Evolutionary conservation across 345 rosid genomes (phyloP).

Genomic region (Aquilaria sinensis): DNA sequence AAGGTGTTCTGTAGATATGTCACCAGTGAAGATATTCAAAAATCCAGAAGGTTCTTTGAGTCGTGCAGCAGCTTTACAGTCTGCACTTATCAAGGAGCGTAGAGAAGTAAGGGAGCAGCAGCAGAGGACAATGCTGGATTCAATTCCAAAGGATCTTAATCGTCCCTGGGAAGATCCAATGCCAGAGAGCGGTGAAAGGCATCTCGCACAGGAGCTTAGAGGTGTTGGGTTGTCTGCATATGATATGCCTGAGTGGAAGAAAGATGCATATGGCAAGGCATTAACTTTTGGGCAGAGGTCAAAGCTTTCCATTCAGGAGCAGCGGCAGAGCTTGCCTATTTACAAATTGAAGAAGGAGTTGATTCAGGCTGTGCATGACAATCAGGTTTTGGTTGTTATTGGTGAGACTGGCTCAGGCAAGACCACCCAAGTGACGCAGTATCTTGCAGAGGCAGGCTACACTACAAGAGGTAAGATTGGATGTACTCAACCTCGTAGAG

Average conservation of each 20-base stretch:
- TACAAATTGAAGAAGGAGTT: constrained; percentile 82
- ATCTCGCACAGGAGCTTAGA: constrained; percentile 89
- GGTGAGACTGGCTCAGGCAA: constrained; percentile 84
- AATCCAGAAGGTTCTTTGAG: constrained; percentile 92
- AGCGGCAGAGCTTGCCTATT: constrained; percentile 86
- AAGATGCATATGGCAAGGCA: constrained; percentile 78
- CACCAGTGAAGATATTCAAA: constrained; percentile 89
- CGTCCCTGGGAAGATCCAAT: constrained; percentile 97
- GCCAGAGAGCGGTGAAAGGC: constrained; percentile 90
- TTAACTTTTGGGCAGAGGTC: constrained; percentile 76
- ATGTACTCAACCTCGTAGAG: constrained; percentile 76
- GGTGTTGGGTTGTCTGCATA: constrained; percentile 89
- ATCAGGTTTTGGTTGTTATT: constrained; percentile 64
- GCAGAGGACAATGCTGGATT: constrained; percentile 89
- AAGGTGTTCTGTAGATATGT: constrained; percentile 64
- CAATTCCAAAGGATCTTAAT: constrained; percentile 94
- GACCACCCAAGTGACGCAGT: constrained; percentile 73
- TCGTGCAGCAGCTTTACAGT: constrained; percentile 91
- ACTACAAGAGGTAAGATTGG: constrained; percentile 67
- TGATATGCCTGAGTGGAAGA: constrained; percentile 95
- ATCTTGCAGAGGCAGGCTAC: constrained; percentile 75
- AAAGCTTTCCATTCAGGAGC: constrained; percentile 86
- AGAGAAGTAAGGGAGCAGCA: constrained; percentile 81
- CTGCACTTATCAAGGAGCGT: constrained; percentile 82
- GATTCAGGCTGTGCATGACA: constrained; percentile 81